Percentiles rank a stretch among this genome's conserved stretches.
These are phyloP conservation scores for Ramaria sp. DNA, from an alignment of 768 basidiomycete species.

Conservation along the genomic window DNA sequence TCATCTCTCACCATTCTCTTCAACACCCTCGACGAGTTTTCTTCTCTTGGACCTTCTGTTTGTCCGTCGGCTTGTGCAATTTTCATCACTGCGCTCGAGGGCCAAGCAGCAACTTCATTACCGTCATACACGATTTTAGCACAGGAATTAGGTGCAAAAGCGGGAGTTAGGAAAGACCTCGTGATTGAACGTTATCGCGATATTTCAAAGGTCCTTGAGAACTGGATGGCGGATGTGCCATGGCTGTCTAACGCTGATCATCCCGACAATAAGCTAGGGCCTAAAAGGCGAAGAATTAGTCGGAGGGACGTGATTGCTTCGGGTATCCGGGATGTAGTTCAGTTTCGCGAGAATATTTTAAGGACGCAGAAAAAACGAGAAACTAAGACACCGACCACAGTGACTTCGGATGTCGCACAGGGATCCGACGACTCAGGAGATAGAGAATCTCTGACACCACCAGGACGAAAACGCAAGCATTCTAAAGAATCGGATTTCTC, in stretches of 20 bases:
- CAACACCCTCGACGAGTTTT: slow-evolving; percentile 20
- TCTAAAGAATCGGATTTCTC: neutral
- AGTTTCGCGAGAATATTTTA: slow-evolving; percentile 57
- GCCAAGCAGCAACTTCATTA: slow-evolving; percentile 41
- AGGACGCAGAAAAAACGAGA: slow-evolving; percentile 23
- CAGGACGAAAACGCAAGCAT: slow-evolving; percentile 3
- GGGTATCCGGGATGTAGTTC: slow-evolving; percentile 58
- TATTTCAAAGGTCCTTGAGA: slow-evolving; percentile 47
- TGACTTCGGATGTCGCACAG: slow-evolving; percentile 3
- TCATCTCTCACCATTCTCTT: slow-evolving; percentile 34
- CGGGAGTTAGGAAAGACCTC: slow-evolving; percentile 38
- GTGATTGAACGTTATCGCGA: slow-evolving; percentile 63
- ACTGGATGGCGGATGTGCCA: slow-evolving; percentile 53
- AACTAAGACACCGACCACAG: slow-evolving; percentile 14
- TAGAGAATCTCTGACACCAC: neutral
- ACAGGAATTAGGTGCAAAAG: slow-evolving; percentile 40
- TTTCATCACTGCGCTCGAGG: slow-evolving; percentile 61
- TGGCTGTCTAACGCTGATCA: slow-evolving; percentile 37
- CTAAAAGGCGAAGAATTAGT: slow-evolving; percentile 22
- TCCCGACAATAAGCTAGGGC: slow-evolving; percentile 13
- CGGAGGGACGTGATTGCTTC: slow-evolving; percentile 14
- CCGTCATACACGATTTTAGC: slow-evolving; percentile 46
- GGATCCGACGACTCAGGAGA: slow-evolving; percentile 4
- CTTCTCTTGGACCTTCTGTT: slow-evolving; percentile 26
- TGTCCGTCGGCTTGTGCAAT: slow-evolving; percentile 55